Evolutionary conservation across 2,329 filamentous ascomycete genomes (phyloP).

Genomic region (Fusarium gaditjirri): DNA sequence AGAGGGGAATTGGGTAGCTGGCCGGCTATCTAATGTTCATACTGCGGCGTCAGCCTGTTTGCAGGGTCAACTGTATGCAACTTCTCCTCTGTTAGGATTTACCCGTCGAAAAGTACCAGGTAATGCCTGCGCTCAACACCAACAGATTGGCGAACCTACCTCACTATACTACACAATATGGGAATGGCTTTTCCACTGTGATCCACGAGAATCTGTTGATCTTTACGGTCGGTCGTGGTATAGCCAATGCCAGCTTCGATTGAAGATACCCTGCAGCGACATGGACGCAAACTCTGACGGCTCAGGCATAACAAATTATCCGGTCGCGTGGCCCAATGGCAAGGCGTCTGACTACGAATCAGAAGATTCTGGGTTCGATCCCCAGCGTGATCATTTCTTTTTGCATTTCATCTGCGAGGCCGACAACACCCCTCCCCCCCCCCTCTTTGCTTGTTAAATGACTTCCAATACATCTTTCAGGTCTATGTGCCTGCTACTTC

Average conservation of each 20-base stretch:
- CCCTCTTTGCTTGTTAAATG: background rate
- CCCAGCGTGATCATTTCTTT: slow-evolving; percentile 18
- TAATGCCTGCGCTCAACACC: background rate
- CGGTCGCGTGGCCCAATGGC: slow-evolving; percentile 34
- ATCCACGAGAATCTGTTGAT: background rate
- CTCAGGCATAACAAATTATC: background rate
- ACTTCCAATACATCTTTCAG: too few species aligned
- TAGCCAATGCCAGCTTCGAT: too few species aligned
- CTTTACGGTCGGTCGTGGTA: background rate
- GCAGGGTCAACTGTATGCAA: background rate
- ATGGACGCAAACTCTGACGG: fast-evolving
- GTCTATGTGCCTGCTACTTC: too few species aligned
- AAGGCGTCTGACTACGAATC: slow-evolving; percentile 38
- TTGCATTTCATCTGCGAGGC: background rate
- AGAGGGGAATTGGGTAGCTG: background rate
- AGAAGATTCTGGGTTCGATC: slow-evolving; percentile 38
- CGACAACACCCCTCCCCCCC: too few species aligned
- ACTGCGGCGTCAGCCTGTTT: background rate
- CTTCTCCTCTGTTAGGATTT: background rate
- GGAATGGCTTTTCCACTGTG: background rate
- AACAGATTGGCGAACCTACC: background rate
- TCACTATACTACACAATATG: background rate
- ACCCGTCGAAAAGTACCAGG: background rate
- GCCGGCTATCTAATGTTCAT: background rate
- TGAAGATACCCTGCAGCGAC: background rate